A percentile compares a stretch with the other conserved stretches of the same genome.
Conservation (phyloP, 1,139 yeast genomes). For the Suhomyces maxii region DNA sequence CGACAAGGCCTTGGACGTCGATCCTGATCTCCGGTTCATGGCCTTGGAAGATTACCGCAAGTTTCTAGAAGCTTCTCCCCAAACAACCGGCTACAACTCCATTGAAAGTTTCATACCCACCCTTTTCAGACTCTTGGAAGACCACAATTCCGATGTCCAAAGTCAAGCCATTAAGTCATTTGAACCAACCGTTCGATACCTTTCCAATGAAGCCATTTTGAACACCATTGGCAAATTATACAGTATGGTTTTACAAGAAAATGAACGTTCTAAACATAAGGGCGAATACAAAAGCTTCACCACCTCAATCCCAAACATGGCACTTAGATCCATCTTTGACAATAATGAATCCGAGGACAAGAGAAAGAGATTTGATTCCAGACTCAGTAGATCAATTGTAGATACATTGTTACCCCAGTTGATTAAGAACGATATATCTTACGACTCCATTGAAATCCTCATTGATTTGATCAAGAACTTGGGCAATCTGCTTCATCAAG, state of each 20-base stretch:
- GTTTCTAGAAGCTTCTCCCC: slow-evolving; percentile 23
- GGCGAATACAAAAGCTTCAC: slow-evolving; percentile 44
- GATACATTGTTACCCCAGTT: slow-evolving; percentile 15
- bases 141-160: slow-evolving; percentile 74
- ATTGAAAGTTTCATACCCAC: slow-evolving; percentile 47
- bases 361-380: slow-evolving; percentile 12
- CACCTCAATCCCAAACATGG: slow-evolving; percentile 70
- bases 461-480: slow-evolving; percentile 57
- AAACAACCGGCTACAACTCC: slow-evolving; percentile 15
- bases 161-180: slow-evolving; percentile 70
- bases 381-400: slow-evolving; percentile 21
- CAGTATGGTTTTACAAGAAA: slow-evolving; percentile 21
- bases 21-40: slow-evolving; percentile 86
- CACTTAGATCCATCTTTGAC: slow-evolving; percentile 52
- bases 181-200: slow-evolving; percentile 36
- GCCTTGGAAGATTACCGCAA: slow-evolving; percentile 75
- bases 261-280: slow-evolving; percentile 24
- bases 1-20: slow-evolving; percentile 64
- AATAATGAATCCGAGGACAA: not conserved
- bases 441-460: slow-evolving; percentile 66
- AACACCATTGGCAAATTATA: slow-evolving; percentile 28
- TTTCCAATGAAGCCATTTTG: slow-evolving; percentile 26
- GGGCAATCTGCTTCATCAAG: slow-evolving; percentile 47
- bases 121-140: slow-evolving; percentile 56
- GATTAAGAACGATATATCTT: slow-evolving; percentile 29